These are phyloP conservation scores for Rosa persica DNA, from an alignment of 306 rosid species.

Conservation along the genomic window DNA sequence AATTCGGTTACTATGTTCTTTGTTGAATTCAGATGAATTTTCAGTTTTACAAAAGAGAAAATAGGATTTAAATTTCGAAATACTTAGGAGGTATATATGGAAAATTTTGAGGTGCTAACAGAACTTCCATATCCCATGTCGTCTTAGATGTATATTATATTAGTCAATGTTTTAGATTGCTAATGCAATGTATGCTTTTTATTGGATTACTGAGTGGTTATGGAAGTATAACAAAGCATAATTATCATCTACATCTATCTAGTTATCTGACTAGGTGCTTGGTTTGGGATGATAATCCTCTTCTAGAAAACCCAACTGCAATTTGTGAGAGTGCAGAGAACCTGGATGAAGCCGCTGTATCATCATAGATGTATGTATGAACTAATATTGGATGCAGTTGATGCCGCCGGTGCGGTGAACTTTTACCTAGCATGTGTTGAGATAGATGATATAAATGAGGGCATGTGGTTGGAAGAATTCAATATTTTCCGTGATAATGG, in stretches of 20 bases:
- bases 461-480: background rate
- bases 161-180: too few species aligned
- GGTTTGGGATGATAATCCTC: background rate
- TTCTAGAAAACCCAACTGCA: background rate
- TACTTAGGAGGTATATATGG: too few species aligned
- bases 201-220: background rate
- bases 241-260: background rate
- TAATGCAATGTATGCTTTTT: too few species aligned
- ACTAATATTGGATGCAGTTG: background rate
- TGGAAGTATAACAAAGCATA: background rate
- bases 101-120: too few species aligned
- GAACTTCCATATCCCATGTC: too few species aligned
- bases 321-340: slow-evolving; percentile 5
- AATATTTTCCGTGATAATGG: background rate
- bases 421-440: background rate
- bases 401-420: background rate
- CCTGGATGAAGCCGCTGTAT: slow-evolving; percentile 2
- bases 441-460: background rate
- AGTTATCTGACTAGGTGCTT: background rate
- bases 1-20: too few species aligned
- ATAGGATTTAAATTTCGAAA: too few species aligned
- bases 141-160: too few species aligned
- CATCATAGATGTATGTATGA: background rate
- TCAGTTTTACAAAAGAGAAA: too few species aligned
- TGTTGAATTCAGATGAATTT: too few species aligned